Evolutionary conservation across 2,329 filamentous ascomycete species (phyloP).

Genomic region (Colletotrichum salicis): DNA sequence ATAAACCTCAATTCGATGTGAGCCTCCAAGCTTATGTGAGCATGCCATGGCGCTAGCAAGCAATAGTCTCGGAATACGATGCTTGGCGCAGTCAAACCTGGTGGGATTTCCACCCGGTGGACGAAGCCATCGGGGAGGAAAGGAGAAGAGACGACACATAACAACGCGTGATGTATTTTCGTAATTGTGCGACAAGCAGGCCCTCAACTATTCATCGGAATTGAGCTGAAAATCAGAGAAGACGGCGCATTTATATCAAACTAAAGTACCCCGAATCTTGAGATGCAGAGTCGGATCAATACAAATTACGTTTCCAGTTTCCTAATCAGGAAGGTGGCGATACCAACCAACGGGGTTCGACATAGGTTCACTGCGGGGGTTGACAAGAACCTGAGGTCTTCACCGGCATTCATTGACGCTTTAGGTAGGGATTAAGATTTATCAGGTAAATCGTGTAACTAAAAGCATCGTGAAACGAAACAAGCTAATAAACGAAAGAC

Average conservation of each 20-base stretch:
- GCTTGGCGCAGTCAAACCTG: conserved; percentile 8
- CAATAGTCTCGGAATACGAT: conserved; percentile 22
- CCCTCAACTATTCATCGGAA: not conserved
- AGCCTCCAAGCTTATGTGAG: conserved; percentile 24
- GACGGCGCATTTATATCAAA: not conserved
- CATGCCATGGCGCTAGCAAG: conserved; percentile 22
- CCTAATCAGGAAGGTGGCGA: not conserved
- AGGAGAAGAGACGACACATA: not conserved
- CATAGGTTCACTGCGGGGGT: not conserved
- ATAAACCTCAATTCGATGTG: not conserved
- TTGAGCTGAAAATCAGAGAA: not conserved
- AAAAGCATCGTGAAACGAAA: no score
- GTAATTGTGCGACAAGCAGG: not conserved
- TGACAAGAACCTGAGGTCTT: not conserved
- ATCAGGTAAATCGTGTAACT: no score
- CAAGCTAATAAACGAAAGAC: no score
- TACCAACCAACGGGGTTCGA: not conserved
- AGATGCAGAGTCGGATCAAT: not conserved
- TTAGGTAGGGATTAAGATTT: not conserved
- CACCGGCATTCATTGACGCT: not conserved
- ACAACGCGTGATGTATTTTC: not conserved
- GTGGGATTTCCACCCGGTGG: not conserved
- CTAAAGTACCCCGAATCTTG: not conserved
- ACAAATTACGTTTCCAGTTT: not conserved
- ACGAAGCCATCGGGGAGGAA: not conserved